Evolutionary conservation across 228 moss, liverwort and hornwort species (phyloP), one percentile per base, ranked within the genome.

Genomic region (Sphagnum magellanicum): DNA sequence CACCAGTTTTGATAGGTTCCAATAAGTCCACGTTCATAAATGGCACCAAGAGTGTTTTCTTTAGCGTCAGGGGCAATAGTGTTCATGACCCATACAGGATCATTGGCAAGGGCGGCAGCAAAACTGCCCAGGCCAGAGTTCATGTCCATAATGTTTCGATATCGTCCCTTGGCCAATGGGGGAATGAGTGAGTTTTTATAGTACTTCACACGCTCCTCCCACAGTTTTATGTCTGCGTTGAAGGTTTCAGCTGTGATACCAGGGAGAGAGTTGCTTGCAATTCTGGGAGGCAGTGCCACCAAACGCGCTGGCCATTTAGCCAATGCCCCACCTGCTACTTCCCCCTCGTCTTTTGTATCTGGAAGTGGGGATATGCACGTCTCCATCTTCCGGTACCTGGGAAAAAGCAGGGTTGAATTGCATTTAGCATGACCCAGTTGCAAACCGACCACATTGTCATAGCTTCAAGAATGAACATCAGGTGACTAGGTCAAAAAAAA

Each of bases 1-100:
- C 79, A 97, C 97, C 97, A 98, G 77, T 98, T 91, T 60, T 98
- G 97, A 72, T 91, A 98, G 57, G 89, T 93, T 61, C 93, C 97
- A 50, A 98, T 98, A 47, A 98, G 77, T 63, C 97, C 93, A 60
- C 97, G 81, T 76, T 98, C 91, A 17, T 84, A 98, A 5, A 98
- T 76, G 1, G 84, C 90, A 68, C 93, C 97, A 78, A 98, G 63
- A 14, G 87, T 98, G 67, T 98, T 87, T 0, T 78, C 73, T 7
- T 87, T 88, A 53, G 87, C 87, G 76, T 91, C 85, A 4, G 88
- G 68, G 13, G 91, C 88, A 73, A 93, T 91, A 6, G 79, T 77
- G 69, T 93, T 91, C 97, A 98, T 98, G 0, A 93, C 90, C 97
- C 97, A 98, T 8, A 85, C 90, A 14, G 76, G 79, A 4, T 93